These are phyloP conservation scores for Pseudoperonospora humuli DNA, from an alignment of 352 stramenopile species.

Conservation along the genomic window DNA sequence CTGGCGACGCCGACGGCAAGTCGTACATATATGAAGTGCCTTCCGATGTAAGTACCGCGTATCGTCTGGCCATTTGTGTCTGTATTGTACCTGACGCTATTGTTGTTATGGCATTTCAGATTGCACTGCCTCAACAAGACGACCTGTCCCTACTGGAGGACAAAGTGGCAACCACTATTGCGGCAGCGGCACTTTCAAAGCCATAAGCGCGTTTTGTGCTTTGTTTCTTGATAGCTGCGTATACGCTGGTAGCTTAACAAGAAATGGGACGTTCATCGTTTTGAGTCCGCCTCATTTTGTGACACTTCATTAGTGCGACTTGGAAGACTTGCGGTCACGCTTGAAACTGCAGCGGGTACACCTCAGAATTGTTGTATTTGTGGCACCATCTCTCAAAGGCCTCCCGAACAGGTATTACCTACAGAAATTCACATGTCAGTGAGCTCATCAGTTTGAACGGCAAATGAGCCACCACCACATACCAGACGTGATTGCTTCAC, in stretches of 20 bases:
- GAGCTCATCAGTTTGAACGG: too few species aligned
- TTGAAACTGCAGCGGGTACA: constrained; percentile 29
- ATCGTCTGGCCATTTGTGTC: background rate
- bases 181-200: constrained; percentile 36
- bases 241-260: constrained; percentile 12
- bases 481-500: constrained; percentile 55
- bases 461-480: constrained; percentile 10
- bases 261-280: constrained; percentile 15
- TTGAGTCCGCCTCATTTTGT: constrained; percentile 4
- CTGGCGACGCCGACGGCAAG: constrained; percentile 66
- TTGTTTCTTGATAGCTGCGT: constrained; percentile 12
- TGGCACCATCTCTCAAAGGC: constrained; percentile 45
- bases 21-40: constrained; percentile 77
- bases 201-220: constrained; percentile 19
- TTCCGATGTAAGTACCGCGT: constrained; percentile 49
- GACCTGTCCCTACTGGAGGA: constrained; percentile 52
- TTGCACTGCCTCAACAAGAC: constrained; percentile 54
- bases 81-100: constrained; percentile 2
- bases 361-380: constrained; percentile 42
- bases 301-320: background rate
- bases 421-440: background rate
- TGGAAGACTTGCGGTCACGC: constrained; percentile 4
- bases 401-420: constrained; percentile 40
- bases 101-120: constrained; percentile 25
- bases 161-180: constrained; percentile 51